Conservation (phyloP, 2,329 filamentous ascomycete genomes). For the Dendrostoma leiphaemia region DNA sequence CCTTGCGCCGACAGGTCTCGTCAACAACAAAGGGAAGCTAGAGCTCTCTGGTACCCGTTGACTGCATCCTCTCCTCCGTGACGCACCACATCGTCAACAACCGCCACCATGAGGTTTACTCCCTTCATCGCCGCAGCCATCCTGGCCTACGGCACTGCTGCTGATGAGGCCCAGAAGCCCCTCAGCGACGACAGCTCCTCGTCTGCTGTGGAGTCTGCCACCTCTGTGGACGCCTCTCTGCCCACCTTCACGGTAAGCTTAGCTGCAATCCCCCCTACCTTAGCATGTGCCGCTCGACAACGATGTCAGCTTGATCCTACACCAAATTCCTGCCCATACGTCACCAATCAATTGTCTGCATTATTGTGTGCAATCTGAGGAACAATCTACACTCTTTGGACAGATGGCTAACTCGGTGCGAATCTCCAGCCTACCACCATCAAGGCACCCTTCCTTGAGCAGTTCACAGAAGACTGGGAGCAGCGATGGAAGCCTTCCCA, state of each 20-base stretch:
- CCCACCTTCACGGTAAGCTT: constrained; percentile 83
- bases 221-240: constrained; percentile 60
- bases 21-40: constrained; percentile 5
- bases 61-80: constrained; percentile 7
- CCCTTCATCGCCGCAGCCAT: constrained; percentile 73
- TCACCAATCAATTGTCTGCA: background rate
- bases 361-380: background rate
- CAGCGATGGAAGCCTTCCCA: constrained; percentile 89
- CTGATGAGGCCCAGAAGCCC: constrained; percentile 63
- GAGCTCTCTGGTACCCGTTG: constrained; percentile 12
- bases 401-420: background rate
- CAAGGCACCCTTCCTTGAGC: constrained; percentile 94
- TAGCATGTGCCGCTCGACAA: too few relatives aligned
- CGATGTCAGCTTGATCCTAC: background rate
- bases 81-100: background rate
- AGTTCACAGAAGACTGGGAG: constrained; percentile 97
- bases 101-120: constrained; percentile 76
- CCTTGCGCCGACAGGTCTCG: constrained; percentile 20
- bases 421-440: constrained; percentile 72
- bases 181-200: constrained; percentile 45
- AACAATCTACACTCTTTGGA: background rate
- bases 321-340: background rate
- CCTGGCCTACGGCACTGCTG: constrained; percentile 66
- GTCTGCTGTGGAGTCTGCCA: constrained; percentile 42
- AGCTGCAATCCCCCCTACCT: constrained; percentile 36